These are phyloP conservation scores for Thermomyces lanuginosus DNA, from an alignment of 2,329 filamentous ascomycete species.

Conservation along the genomic window DNA sequence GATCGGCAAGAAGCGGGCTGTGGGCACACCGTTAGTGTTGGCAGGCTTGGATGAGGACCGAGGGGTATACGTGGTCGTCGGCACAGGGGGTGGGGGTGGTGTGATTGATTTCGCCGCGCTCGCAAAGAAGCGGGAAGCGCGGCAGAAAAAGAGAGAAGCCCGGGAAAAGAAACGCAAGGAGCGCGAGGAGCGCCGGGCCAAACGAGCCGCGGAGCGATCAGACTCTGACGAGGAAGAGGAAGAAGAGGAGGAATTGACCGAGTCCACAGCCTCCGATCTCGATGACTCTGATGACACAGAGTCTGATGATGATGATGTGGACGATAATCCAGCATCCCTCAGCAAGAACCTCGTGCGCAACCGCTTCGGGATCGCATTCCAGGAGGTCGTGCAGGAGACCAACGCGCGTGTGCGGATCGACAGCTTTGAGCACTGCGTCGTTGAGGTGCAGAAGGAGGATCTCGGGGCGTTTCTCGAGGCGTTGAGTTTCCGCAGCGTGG, in stretches of 20 bases:
- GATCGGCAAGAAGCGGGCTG: slow-evolving; percentile 21
- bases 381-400: slow-evolving; percentile 84
- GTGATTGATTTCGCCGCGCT: slow-evolving; percentile 51
- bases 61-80: slow-evolving; percentile 82
- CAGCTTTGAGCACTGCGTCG: slow-evolving; percentile 92
- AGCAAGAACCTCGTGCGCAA: slow-evolving; percentile 66
- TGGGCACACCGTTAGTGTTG: slow-evolving; percentile 70
- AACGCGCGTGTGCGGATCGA: slow-evolving; percentile 81
- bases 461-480: slow-evolving; percentile 78
- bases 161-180: slow-evolving; percentile 49
- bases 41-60: slow-evolving; percentile 75
- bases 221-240: slow-evolving; percentile 38
- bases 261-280: too few relatives aligned
- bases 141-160: slow-evolving; percentile 45
- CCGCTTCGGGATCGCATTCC: slow-evolving; percentile 85
- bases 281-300: slow-evolving; percentile 44
- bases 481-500: slow-evolving; percentile 78
- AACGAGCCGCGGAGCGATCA: slow-evolving; percentile 35
- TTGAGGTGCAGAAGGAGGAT: slow-evolving; percentile 96
- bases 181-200: slow-evolving; percentile 45
- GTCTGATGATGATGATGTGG: slow-evolving; percentile 35
- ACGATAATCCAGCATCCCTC: too few relatives aligned
- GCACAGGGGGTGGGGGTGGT: slow-evolving; percentile 72
- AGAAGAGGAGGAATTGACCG: slow-evolving; percentile 45
- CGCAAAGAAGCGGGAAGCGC: slow-evolving; percentile 48